Evolutionary conservation across 148 eudicot species (phyloP), one percentile per base, ranked within the genome.

Genomic region (Gaultheria prostrata): DNA sequence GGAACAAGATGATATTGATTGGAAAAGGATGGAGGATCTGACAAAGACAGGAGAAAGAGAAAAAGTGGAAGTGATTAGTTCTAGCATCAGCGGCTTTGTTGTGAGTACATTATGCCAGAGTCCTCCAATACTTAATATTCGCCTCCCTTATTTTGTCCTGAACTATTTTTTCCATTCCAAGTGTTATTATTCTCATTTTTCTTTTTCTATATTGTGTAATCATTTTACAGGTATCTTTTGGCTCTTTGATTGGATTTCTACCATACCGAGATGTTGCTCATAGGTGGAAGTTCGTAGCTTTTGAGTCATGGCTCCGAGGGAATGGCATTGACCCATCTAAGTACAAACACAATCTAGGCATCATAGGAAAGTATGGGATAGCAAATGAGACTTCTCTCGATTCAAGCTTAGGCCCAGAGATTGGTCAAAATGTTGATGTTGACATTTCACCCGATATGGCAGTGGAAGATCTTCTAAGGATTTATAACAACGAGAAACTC

Each of bases 301-400:
- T 97, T 84, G 97, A 92, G 89, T 93, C 99, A 45, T 97, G 99
- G 99, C 77, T 95, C 91, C 92, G 99, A 88, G 88, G 85, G 86
- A 93, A 91, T 86, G 98, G 97, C 78, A 76, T 97, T 83, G 94
- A 92, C 82, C 98, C 98, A 39, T 89, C 95, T 70, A 89, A 83
- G 86, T 97, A 92, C 91, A 91, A 92, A 87, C 92, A 91, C 85
- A 90, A 80, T 79, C 87, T 95, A 63, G 91, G 98, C 73, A 81
- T 90, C 76, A 84, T 93, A 73, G 98, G 95, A 81, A 91, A 82
- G 81, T 88, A 80, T 79, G 94, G 90, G 59, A 80, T 81, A 69
- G 65, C 82, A 54, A 84, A 83, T 84, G 83, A 82, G 71, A 82
- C 50, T 48, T 65, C 90, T 65, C 85, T 83, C 79, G 88, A 86